These are phyloP conservation scores for Syzygium malaccense DNA, from an alignment of 441 rosid genomes.

Conservation along the genomic window DNA sequence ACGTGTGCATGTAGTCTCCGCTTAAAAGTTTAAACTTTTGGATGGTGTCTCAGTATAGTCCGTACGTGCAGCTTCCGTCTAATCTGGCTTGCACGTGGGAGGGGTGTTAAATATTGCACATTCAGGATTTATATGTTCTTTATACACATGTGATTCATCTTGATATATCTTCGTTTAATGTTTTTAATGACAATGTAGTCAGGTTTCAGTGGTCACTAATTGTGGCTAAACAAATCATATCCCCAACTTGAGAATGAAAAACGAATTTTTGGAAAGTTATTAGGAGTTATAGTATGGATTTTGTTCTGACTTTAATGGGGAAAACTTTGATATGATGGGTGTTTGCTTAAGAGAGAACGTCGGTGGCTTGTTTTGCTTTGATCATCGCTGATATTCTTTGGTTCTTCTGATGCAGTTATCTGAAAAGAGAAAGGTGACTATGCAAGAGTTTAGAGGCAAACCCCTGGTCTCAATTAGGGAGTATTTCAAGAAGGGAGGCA, in stretches of 20 bases:
- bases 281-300: background rate
- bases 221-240: background rate
- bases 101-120: background rate
- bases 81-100: background rate
- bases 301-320: background rate
- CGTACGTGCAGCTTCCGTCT: background rate
- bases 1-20: background rate
- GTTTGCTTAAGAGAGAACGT: background rate
- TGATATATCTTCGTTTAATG: background rate
- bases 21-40: background rate
- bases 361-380: background rate
- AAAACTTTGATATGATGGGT: background rate
- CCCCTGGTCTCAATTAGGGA: constrained; percentile 77
- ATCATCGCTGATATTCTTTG: background rate
- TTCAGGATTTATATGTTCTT: background rate
- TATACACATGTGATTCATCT: background rate
- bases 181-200: background rate
- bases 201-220: background rate
- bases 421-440: constrained; percentile 70
- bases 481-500: constrained; percentile 70
- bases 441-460: constrained; percentile 76
- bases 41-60: background rate
- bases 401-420: constrained; percentile 30
- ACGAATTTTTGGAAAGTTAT: background rate
- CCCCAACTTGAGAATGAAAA: background rate